These are phyloP conservation scores for Pseudocercospora eumusae DNA, from an alignment of 2,329 filamentous ascomycete species.

Conservation along the genomic window DNA sequence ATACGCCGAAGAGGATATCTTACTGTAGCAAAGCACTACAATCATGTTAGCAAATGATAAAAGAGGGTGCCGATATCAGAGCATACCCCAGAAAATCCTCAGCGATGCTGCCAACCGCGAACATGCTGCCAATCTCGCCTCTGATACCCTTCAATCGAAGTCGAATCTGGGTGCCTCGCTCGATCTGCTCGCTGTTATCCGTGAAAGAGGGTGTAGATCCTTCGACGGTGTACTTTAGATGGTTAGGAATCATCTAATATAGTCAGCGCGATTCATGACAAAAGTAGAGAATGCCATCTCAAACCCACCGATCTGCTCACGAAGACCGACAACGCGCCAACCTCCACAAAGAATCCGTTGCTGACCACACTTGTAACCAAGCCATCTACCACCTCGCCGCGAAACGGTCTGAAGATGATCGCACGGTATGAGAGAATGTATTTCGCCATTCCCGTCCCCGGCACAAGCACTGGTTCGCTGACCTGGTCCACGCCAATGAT, in stretches of 20 bases:
- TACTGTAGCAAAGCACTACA: conserved; percentile 18
- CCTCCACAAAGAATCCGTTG: conserved; percentile 86
- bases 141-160: conserved; percentile 93
- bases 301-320: conserved; percentile 75
- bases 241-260: conserved; percentile 79
- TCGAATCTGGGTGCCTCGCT: conserved; percentile 88
- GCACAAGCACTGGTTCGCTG: conserved; percentile 80
- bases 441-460: conserved; percentile 86
- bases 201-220: conserved; percentile 96
- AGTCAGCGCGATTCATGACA: not conserved
- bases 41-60: conserved; percentile 5
- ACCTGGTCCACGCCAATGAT: conserved; percentile 97
- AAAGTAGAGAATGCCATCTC: not conserved
- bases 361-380: conserved; percentile 89
- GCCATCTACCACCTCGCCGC: conserved; percentile 96
- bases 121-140: conserved; percentile 92
- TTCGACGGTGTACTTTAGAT: conserved; percentile 93
- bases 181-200: conserved; percentile 89
- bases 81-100: conserved; percentile 54
- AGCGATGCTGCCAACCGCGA: conserved; percentile 96
- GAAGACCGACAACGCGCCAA: conserved; percentile 75
- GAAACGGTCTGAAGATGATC: conserved; percentile 96
- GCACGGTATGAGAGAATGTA: conserved; percentile 94
- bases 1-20: not conserved
- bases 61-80: not conserved